Evolutionary conservation across 371 early-diverging fungal genomes (phyloP), one percentile per base, ranked within the genome.

Genomic region (Cokeromyces recurvatus): DNA sequence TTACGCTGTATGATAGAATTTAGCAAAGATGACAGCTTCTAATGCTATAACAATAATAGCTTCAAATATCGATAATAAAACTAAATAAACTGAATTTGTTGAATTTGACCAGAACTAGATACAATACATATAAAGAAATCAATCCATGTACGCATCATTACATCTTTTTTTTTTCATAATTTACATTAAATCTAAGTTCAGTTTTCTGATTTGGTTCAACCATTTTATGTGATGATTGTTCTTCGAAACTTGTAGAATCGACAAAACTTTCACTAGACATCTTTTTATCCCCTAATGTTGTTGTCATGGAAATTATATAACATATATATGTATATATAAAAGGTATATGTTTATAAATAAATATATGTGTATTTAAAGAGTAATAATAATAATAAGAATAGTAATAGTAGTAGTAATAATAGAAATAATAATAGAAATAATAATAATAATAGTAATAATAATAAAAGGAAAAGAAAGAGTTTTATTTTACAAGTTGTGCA

Each of bases 11-110:
- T 63, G 39, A 31, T 68, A 59, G 43, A 77, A 84, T n/a, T 77
- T 68, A 14, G 62, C 68, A 38, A 80, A 79, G 46, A 86, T 77
- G 37, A 75, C 68, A 11, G 79, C 66, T 53, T 89, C 85, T 43
- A 89, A 67, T 8, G 74, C 63, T 48, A 89, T 85, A 22, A 89
- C 81, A n/a, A 84, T 52, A 36, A 79, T 35, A 1, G 87, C 87
- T 59, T 86, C 85, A n/a, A 82, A 51, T 36, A 75, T 59, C 20
- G 76, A 55, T 2, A 77, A 62, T 11, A 66, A 38, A 14, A 78
- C 59, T 22, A 78, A 51, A 17, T 52, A 58, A 16, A 72, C 57
- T 43, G 78, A 72, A 51, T 73, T 66, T 17, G 58, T 49, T 52
- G 75, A 71, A 37, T 57, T 62, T 43, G 62, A 55, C 66, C 66